Conservation (phyloP, 176 grass and related monocot genomes). For the Themeda triandra region DNA sequence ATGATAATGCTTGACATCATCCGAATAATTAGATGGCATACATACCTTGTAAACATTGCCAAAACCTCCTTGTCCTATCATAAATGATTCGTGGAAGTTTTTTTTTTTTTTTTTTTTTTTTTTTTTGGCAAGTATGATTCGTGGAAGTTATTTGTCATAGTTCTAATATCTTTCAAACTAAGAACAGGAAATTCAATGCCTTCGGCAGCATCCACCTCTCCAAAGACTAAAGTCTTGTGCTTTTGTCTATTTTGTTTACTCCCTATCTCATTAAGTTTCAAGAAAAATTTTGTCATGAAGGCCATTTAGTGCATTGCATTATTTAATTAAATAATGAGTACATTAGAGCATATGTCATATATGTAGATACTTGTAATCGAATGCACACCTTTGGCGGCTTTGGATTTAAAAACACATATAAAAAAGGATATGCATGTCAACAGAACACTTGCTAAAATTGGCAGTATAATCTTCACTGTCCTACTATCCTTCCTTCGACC, state of each 20-base stretch:
- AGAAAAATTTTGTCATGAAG: too few relatives aligned
- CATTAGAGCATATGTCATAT: background rate
- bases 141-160: conserved; percentile 45
- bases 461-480: background rate
- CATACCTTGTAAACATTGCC: too few relatives aligned
- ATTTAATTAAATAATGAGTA: background rate
- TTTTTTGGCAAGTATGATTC: too few relatives aligned
- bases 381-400: background rate
- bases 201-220: background rate
- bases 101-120: too few relatives aligned
- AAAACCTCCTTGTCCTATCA: background rate
- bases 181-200: conserved; percentile 24
- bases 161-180: conserved; percentile 11
- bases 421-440: background rate
- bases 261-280: too few relatives aligned
- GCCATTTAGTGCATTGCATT: background rate
- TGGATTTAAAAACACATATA: background rate
- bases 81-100: background rate
- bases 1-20: too few relatives aligned
- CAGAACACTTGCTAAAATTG: background rate
- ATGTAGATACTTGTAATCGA: background rate
- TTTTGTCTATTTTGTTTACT: background rate
- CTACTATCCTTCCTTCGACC: background rate
- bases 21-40: too few relatives aligned
- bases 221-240: background rate